Percentiles rank a stretch among this genome's conserved stretches.
phyloP scores from a whole-genome alignment of 2,329 filamentous ascomycete species.

The Phialemonium atrogriseum region DNA sequence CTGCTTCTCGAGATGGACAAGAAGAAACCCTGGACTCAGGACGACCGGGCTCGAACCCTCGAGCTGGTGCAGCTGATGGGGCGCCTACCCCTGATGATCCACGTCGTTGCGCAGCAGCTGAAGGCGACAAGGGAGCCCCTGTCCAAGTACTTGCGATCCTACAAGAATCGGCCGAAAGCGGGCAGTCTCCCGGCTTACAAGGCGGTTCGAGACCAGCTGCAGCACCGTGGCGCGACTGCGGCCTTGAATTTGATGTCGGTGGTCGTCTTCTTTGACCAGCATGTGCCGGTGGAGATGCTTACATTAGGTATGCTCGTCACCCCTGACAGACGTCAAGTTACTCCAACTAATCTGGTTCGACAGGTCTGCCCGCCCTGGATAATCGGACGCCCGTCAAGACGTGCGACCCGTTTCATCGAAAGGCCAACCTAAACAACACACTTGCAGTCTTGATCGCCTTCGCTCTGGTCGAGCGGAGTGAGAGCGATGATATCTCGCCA shows the following conservation, averaged over 20 bases:
- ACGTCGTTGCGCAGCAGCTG: conserved; percentile 55
- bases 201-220: conserved; percentile 40
- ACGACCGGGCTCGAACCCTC: conserved; percentile 48
- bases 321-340: not conserved
- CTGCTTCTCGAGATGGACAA: conserved; percentile 56
- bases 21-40: conserved; percentile 40
- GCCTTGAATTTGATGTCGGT: conserved; percentile 58
- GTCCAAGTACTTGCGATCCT: conserved; percentile 51
- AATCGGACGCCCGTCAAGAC: conserved; percentile 37
- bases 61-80: conserved; percentile 57
- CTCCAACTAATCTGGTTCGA: conserved; percentile 6
- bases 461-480: conserved; percentile 42
- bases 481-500: conserved; percentile 31
- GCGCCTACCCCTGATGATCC: conserved; percentile 58
- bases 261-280: conserved; percentile 56
- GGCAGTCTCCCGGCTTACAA: conserved; percentile 38
- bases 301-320: conserved; percentile 36
- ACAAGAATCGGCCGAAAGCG: conserved; percentile 45
- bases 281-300: conserved; percentile 59
- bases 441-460: conserved; percentile 42
- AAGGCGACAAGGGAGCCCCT: conserved; percentile 54
- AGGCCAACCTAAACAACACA: conserved; percentile 35
- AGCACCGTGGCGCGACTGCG: conserved; percentile 35
- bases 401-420: conserved; percentile 25
- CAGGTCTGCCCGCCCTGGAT: conserved; percentile 36